Conservation (phyloP, 1,284 basidiomycete species). For the Trichosporon sp. region DNA sequence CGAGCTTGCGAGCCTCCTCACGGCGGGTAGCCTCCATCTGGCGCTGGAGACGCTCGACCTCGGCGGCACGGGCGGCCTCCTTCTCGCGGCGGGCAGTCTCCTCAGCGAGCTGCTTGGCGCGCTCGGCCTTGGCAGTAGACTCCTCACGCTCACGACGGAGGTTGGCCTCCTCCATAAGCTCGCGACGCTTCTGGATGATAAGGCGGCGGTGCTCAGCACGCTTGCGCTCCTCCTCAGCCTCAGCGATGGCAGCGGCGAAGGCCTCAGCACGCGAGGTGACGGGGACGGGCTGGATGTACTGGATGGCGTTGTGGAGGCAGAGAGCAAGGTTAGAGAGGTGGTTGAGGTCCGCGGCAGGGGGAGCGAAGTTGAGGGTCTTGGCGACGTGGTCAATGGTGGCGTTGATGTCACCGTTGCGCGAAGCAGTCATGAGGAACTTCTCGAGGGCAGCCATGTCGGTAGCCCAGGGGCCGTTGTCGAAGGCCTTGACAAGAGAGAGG, state of each 20-base stretch:
- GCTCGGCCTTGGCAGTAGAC: conserved; percentile 72
- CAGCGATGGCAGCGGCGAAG: conserved; percentile 49
- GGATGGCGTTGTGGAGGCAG: conserved; percentile 67
- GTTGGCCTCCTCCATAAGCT: conserved; percentile 79
- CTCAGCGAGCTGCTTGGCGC: conserved; percentile 65
- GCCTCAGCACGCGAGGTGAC: conserved; percentile 43
- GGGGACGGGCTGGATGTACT: conserved; percentile 51
- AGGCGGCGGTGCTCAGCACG: conserved; percentile 70
- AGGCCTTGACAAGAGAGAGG: conserved; percentile 68
- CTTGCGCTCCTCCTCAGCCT: conserved; percentile 64
- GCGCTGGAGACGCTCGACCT: conserved; percentile 70
- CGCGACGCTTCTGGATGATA: conserved; percentile 78
- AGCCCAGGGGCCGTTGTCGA: conserved; percentile 58
- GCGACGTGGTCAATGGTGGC: conserved; percentile 86
- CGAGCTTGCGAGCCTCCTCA: conserved; percentile 86
- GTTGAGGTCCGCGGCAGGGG: conserved; percentile 38
- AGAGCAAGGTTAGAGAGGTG: conserved; percentile 71
- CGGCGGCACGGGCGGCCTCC: conserved; percentile 67
- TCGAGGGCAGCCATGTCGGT: conserved; percentile 71
- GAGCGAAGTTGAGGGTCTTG: conserved; percentile 73
- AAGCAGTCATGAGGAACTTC: conserved; percentile 88
- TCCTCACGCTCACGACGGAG: conserved; percentile 89
- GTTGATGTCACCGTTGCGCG: conserved; percentile 79
- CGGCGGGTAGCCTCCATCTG: conserved; percentile 78
- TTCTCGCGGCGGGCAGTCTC: conserved; percentile 63